Evolutionary conservation across 257 asterid genomes (phyloP), one percentile per base, ranked within the genome.

Genomic region (Solanum bulbocastanum): DNA sequence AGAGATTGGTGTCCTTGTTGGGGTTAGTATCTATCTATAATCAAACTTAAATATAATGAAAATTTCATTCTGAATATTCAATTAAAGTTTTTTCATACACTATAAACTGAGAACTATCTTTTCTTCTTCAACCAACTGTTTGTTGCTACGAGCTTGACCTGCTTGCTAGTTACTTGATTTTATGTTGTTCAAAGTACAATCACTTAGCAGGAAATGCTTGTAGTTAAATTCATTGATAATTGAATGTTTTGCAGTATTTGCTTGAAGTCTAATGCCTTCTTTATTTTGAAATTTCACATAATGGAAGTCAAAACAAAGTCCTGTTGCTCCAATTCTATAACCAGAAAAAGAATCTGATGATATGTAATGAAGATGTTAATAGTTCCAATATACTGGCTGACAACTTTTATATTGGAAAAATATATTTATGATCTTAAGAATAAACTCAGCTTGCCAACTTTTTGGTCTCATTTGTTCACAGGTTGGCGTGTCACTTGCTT

Each of bases 401-500:
- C 40, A 60, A 22, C 71, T 56, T 73, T 36, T 73, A 60, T 49
- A 6, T 30, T 49, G 69, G 69, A 49, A 82, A 49, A 3, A 82
- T 18, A 68, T 75, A 65, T 37, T 58, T 42, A 88, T 89, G 83
- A 78, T 87, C 87, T 73, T 60, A 85, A 49, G 83, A 65, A 35
- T 87, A 40, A 87, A 62, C 83, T 35, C 49, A 87, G 83, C 85
- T 36, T 78, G 68, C 87, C 83, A 83, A 60, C 42, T 44, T 87
- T 86, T 87, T 89, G 86, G 89, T 90, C 86, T 74, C 35, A 87
- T 58, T 86, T 86, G 78, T 78, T 86, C 90, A 88, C 90, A 97
- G 99, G 99, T 97, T 89, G 99, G 99, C 76, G 98, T 91, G 88
- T 97, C 99, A 39, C 98, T 97, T 92, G 99, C 99, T 92, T 97